Conservation (phyloP, 768 basidiomycete genomes). For the Agaricus subrufescens region DNA sequence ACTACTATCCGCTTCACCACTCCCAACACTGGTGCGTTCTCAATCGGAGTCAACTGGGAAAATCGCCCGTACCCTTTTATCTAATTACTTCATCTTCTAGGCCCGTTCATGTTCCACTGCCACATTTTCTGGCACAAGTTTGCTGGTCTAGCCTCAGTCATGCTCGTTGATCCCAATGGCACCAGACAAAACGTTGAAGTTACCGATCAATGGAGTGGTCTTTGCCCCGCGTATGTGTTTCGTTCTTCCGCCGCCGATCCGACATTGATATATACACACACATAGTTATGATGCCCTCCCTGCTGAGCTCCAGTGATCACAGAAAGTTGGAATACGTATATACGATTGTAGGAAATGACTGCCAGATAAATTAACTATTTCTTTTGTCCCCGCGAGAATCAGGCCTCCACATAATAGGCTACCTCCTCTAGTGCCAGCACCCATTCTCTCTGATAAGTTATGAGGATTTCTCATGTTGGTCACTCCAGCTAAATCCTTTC, state of each 20-base stretch:
- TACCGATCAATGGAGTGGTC: slow-evolving; percentile 16
- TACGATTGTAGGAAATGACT: background rate
- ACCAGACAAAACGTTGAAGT: slow-evolving; percentile 13
- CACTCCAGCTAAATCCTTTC: too few relatives aligned
- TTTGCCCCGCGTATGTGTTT: slow-evolving; percentile 22
- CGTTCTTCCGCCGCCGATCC: background rate
- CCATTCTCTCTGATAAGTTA: too few relatives aligned
- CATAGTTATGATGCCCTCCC: too few relatives aligned
- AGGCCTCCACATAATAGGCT: too few relatives aligned
- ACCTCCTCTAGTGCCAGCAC: too few relatives aligned
- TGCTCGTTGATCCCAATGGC: slow-evolving; percentile 25
- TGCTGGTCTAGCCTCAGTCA: slow-evolving; percentile 29
- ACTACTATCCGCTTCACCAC: slow-evolving; percentile 22
- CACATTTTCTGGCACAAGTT: slow-evolving; percentile 24
- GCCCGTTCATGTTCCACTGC: slow-evolving; percentile 22
- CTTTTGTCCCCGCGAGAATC: too few relatives aligned
- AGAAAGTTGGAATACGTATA: background rate
- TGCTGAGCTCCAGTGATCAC: background rate
- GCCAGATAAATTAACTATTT: background rate
- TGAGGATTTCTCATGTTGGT: too few relatives aligned
- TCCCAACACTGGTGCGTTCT: slow-evolving; percentile 16
- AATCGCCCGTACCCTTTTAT: background rate
- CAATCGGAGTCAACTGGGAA: too few relatives aligned
- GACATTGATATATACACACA: too few relatives aligned
- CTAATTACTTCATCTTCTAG: background rate